Conservation (phyloP, 2,329 filamentous ascomycete species). For the Daldinia eschscholtzii region DNA sequence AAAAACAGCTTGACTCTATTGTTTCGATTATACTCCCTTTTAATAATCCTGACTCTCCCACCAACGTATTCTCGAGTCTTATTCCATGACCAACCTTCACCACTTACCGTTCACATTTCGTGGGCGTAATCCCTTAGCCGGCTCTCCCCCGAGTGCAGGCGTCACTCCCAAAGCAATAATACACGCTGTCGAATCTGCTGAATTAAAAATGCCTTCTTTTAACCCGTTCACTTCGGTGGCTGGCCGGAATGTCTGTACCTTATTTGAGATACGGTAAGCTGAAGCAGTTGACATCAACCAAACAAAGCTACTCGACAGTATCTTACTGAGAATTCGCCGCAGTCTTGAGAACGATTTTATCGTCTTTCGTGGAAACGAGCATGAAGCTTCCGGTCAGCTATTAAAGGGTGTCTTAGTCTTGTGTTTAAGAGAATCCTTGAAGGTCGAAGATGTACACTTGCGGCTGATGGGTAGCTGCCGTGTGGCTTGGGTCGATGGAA, state of each 20-base stretch:
- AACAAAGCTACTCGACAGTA: conserved; percentile 13
- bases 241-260: conserved; percentile 64
- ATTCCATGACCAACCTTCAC: conserved; percentile 37
- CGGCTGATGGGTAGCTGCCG: conserved; percentile 78
- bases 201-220: conserved; percentile 65
- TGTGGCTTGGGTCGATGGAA: conserved; percentile 69
- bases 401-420: conserved; percentile 80
- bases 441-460: conserved; percentile 79
- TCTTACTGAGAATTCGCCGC: conserved; percentile 39
- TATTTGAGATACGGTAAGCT: conserved; percentile 70
- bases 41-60: conserved; percentile 37
- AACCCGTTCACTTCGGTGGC: conserved; percentile 68
- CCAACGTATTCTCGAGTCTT: conserved; percentile 12
- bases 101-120: conserved; percentile 39
- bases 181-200: conserved; percentile 35
- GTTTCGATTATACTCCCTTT: conserved; percentile 21
- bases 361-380: conserved; percentile 79
- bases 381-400: conserved; percentile 81
- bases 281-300: conserved; percentile 10
- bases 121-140: conserved; percentile 31
- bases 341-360: conserved; percentile 85
- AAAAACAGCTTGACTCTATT: conserved; percentile 10
- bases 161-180: conserved; percentile 34
- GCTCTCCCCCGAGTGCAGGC: conserved; percentile 34
- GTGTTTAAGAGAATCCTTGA: conserved; percentile 76